A percentile compares a stretch with the other conserved stretches of the same genome.
Evolutionary conservation across 148 eudicot genomes (phyloP).

Genomic region (Silene latifolia): DNA sequence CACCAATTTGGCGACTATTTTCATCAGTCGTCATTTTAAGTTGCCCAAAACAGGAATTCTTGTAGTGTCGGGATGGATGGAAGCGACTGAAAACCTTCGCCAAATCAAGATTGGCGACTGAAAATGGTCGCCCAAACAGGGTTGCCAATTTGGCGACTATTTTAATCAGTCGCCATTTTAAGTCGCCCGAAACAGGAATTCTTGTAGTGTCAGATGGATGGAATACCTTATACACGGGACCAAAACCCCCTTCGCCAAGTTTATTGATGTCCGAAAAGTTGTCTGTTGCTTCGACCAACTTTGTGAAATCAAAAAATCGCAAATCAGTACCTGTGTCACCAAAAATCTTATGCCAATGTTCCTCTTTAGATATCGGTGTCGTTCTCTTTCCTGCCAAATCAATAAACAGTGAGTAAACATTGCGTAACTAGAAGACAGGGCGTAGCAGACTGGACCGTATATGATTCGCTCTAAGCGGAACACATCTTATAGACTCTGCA

Average conservation of each 20-base stretch:
- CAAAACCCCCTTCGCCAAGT: constrained; percentile 48
- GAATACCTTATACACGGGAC: constrained; percentile 34
- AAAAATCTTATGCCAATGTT: not conserved
- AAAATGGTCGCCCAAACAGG: too few relatives aligned
- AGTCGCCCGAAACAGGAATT: too few relatives aligned
- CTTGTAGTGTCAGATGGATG: too few relatives aligned
- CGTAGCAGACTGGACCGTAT: not conserved
- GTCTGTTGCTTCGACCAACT: constrained; percentile 27
- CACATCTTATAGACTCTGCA: constrained; percentile 22
- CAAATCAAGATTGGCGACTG: too few relatives aligned
- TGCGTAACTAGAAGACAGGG: constrained; percentile 7
- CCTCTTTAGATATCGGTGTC: not conserved
- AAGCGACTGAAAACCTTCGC: too few relatives aligned
- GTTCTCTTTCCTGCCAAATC: not conserved
- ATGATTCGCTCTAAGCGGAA: constrained; percentile 1
- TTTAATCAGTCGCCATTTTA: too few relatives aligned
- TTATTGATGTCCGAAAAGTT: constrained; percentile 28
- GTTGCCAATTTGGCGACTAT: too few relatives aligned
- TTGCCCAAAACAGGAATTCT: too few relatives aligned
- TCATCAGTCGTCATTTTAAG: too few relatives aligned
- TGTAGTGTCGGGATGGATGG: too few relatives aligned
- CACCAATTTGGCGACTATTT: too few relatives aligned
- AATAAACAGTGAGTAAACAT: constrained; percentile 24
- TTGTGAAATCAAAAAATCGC: constrained; percentile 27
- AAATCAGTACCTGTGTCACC: constrained; percentile 11